These are phyloP conservation scores for Litsea cubeba DNA, from an alignment of 164 flowering plant genomes.

Conservation along the genomic window DNA sequence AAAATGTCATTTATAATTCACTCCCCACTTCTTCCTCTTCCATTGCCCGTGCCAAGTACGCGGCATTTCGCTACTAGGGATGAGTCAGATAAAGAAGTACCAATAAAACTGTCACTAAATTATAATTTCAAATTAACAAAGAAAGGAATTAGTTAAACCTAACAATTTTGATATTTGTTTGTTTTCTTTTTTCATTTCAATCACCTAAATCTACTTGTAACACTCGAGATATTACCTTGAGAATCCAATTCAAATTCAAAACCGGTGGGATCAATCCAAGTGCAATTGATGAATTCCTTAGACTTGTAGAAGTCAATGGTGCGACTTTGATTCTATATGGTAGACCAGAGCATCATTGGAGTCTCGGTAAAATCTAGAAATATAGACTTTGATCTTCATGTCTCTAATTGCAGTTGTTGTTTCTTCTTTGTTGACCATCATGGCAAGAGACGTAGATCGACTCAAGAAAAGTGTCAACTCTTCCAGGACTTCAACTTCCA, in stretches of 20 bases:
- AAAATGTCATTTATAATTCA: too few relatives aligned
- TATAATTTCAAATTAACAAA: too few relatives aligned
- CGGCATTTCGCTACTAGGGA: too few relatives aligned
- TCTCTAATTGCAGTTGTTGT: too few relatives aligned
- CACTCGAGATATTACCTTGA: not conserved
- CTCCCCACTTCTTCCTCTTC: too few relatives aligned
- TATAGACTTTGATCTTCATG: not conserved
- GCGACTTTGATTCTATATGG: not conserved
- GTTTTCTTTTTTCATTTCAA: too few relatives aligned
- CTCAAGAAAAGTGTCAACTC: slow-evolving; percentile 3
- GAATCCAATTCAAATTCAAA: not conserved
- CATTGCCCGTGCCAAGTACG: too few relatives aligned
- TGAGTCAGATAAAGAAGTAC: too few relatives aligned
- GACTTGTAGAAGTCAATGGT: not conserved
- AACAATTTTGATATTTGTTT: too few relatives aligned
- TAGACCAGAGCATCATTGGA: not conserved
- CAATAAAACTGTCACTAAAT: too few relatives aligned
- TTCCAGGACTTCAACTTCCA: slow-evolving; percentile 5
- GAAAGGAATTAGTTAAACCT: too few relatives aligned
- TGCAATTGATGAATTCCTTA: not conserved
- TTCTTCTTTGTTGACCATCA: not conserved
- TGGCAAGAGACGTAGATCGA: not conserved
- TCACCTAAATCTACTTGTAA: too few relatives aligned
- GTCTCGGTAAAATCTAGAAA: not conserved
- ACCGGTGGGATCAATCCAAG: not conserved